These are phyloP conservation scores for Wickerhamiella spandovensis DNA, from an alignment of 805 yeast species.

Conservation along the genomic window DNA sequence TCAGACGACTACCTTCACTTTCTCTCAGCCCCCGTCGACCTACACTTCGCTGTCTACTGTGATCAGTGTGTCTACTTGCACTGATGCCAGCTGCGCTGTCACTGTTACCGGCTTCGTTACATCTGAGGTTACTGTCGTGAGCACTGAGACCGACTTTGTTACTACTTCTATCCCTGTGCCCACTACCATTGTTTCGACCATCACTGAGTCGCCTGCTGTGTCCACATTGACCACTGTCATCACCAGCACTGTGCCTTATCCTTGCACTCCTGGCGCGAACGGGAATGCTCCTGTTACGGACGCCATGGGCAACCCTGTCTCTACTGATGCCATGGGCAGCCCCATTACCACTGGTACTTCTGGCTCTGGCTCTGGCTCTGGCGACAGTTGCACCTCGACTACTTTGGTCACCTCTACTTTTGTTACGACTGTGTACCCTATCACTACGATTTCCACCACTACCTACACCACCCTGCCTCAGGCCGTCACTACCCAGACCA, in stretches of 20 bases:
- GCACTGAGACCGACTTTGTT: not conserved
- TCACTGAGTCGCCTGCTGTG: not conserved
- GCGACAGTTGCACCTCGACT: not conserved
- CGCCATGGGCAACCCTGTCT: not conserved
- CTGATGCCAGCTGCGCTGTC: not conserved
- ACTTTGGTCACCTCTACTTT: not conserved
- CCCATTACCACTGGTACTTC: not conserved
- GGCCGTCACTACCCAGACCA: not conserved
- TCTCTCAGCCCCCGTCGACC: not conserved
- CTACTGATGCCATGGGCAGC: not conserved
- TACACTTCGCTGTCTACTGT: not conserved
- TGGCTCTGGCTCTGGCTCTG: not conserved
- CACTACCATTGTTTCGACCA: not conserved
- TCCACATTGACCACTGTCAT: not conserved
- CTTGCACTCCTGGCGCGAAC: not conserved
- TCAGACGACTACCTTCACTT: not conserved
- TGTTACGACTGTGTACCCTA: not conserved
- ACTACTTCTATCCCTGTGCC: not conserved
- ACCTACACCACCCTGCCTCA: constrained; percentile 1
- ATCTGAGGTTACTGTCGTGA: not conserved
- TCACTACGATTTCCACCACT: not conserved
- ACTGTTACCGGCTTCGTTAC: not conserved
- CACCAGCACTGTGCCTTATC: not conserved
- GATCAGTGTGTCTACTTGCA: not conserved
- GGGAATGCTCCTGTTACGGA: too few relatives aligned